Conservation (phyloP, 306 rosid genomes). For the Rosa lucieae region DNA sequence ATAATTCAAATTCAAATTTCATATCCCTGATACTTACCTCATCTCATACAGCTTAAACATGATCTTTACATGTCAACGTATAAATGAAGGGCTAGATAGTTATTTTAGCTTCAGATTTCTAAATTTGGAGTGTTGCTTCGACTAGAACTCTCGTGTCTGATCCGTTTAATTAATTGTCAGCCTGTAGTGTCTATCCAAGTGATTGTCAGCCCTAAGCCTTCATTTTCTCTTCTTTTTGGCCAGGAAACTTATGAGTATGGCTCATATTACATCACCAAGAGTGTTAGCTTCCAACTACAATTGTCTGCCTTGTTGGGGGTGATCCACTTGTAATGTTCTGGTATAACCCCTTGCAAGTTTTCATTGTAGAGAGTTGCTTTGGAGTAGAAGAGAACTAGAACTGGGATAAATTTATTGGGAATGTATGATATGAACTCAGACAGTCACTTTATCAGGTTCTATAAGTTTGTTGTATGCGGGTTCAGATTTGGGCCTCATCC, state of each 20-base stretch:
- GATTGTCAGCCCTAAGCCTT: not conserved
- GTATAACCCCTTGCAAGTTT: too few species aligned
- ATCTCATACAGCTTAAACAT: not conserved
- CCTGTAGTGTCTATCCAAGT: not conserved
- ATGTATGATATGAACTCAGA: not conserved
- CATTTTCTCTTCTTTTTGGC: not conserved
- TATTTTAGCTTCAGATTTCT: not conserved
- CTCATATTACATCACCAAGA: not conserved
- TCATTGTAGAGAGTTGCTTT: too few species aligned
- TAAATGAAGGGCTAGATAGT: too few species aligned
- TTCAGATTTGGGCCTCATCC: too few species aligned
- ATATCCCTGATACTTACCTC: not conserved
- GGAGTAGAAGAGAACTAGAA: not conserved
- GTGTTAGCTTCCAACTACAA: too few species aligned
- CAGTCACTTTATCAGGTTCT: not conserved
- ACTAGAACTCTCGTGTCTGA: not conserved
- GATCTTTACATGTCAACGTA: too few species aligned
- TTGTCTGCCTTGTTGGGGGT: too few species aligned
- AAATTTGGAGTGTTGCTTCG: not conserved
- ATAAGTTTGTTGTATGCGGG: not conserved
- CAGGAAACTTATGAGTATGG: not conserved
- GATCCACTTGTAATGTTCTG: too few species aligned
- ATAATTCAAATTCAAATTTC: too few species aligned
- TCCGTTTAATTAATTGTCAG: too few species aligned
- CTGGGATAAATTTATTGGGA: too few species aligned